Percentiles rank a stretch among this genome's conserved stretches.
These are phyloP conservation scores for Tulasnella sp. DNA, from an alignment of 768 basidiomycete genomes.

Conservation along the genomic window DNA sequence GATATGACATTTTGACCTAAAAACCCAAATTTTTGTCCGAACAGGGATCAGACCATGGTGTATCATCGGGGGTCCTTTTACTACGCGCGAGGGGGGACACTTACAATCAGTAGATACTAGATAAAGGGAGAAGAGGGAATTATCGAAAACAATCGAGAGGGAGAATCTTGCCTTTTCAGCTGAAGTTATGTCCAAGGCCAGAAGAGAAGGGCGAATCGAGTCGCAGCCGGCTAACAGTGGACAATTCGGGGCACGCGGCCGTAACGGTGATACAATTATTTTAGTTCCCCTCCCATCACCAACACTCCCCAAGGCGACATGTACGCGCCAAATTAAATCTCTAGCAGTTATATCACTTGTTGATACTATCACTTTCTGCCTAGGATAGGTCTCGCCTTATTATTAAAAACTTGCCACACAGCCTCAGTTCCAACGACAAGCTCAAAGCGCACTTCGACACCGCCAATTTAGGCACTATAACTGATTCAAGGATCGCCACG, in stretches of 20 bases:
- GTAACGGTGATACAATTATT: too few species aligned
- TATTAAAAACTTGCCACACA: constrained; percentile 72
- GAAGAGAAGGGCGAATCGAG: too few species aligned
- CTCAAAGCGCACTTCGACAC: constrained; percentile 65
- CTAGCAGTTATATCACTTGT: not conserved
- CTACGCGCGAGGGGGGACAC: too few species aligned
- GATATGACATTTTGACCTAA: not conserved
- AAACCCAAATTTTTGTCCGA: not conserved
- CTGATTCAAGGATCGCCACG: constrained; percentile 78
- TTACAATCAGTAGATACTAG: too few species aligned
- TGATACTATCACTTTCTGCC: not conserved
- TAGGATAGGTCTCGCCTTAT: constrained; percentile 73
- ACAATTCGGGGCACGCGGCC: too few species aligned
- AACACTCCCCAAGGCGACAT: not conserved
- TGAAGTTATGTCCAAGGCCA: too few species aligned
- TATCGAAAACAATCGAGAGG: too few species aligned
- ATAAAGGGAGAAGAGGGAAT: too few species aligned
- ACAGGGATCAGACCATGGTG: not conserved
- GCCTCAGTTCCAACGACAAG: constrained; percentile 54
- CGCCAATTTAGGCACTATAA: constrained; percentile 65
- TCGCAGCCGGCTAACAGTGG: too few species aligned
- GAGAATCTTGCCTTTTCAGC: too few species aligned
- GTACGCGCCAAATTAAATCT: not conserved
- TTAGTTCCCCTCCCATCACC: too few species aligned
- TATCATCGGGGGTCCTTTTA: not conserved